Evolutionary conservation across 345 rosid species (phyloP).

Genomic region (Ceriops zippeliana): DNA sequence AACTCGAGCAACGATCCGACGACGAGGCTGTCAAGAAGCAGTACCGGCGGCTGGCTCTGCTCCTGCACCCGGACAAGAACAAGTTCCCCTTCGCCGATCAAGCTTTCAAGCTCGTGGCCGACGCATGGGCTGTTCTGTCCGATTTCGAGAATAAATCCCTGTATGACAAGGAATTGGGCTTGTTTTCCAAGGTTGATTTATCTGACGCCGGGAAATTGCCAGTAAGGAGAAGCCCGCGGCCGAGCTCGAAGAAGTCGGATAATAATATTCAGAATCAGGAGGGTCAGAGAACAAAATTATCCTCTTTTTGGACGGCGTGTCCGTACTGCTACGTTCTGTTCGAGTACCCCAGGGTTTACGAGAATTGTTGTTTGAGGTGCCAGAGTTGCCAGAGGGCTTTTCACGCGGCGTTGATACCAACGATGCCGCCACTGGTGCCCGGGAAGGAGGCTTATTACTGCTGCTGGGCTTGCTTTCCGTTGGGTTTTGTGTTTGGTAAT

Average conservation of each 20-base stretch:
- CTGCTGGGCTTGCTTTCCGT: conserved; percentile 83
- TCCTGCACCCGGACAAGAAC: conserved; percentile 90
- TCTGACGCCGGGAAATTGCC: conserved; percentile 34
- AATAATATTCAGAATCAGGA: conserved; percentile 4
- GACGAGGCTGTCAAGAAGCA: conserved; percentile 60
- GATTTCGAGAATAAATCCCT: conserved; percentile 48
- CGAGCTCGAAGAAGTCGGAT: neutral
- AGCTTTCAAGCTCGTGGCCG: conserved; percentile 77
- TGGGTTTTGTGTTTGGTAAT: conserved; percentile 48
- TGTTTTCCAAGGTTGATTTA: conserved; percentile 63
- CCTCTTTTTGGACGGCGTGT: conserved; percentile 88
- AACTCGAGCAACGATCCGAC: conserved; percentile 49
- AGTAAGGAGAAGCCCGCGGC: conserved; percentile 36
- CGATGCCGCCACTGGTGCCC: conserved; percentile 70
- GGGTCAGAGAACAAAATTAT: conserved; percentile 27
- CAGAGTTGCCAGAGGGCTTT: conserved; percentile 71
- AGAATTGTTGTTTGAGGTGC: conserved; percentile 77
- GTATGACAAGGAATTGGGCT: conserved; percentile 57
- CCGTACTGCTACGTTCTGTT: conserved; percentile 78
- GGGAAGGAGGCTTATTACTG: conserved; percentile 85
- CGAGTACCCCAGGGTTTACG: conserved; percentile 79
- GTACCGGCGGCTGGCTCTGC: conserved; percentile 82
- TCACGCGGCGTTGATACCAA: conserved; percentile 53
- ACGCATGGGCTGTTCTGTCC: conserved; percentile 80
- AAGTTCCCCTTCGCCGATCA: conserved; percentile 65